A percentile compares a stretch with the other conserved stretches of the same genome.
phyloP scores from a whole-genome alignment of 2,329 filamentous ascomycete species.

The Neonectria magnoliae region DNA sequence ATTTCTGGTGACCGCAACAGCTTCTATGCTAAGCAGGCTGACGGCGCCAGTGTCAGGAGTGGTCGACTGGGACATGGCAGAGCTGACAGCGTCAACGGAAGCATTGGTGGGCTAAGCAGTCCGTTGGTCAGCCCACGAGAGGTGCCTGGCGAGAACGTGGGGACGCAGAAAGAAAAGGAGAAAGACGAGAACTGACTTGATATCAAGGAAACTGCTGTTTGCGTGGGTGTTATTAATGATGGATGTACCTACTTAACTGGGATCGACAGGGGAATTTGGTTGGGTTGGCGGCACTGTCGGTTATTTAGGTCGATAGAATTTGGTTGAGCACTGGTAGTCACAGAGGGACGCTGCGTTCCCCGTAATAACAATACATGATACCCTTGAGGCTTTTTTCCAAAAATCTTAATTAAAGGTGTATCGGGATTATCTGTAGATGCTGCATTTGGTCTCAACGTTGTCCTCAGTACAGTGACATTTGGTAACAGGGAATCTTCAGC shows the following conservation, averaged over 20 bases:
- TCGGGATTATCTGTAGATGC: not conserved
- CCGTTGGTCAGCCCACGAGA: conserved; percentile 69
- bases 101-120: conserved; percentile 71
- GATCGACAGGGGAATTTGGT: conserved; percentile 19
- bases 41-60: conserved; percentile 82
- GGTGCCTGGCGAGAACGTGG: conserved; percentile 49
- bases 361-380: conserved; percentile 45
- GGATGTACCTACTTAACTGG: conserved; percentile 31
- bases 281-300: conserved; percentile 16
- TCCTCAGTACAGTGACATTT: no score
- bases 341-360: conserved; percentile 27
- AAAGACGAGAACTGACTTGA: conserved; percentile 33
- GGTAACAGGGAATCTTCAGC: not conserved
- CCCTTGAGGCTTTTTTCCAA: conserved; percentile 33
- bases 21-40: conserved; percentile 76
- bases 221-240: conserved; percentile 27
- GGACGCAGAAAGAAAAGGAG: conserved; percentile 47
- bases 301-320: conserved; percentile 36
- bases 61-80: conserved; percentile 79
- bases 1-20: conserved; percentile 82
- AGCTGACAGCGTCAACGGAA: conserved; percentile 84
- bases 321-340: conserved; percentile 35
- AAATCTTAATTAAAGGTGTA: not conserved
- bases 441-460: no score
- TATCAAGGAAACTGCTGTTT: conserved; percentile 27